Percentiles rank a stretch among this genome's conserved stretches.
Evolutionary conservation across 2,329 filamentous ascomycete species (phyloP).

Genomic region (Cadophora luteo-olivacea): DNA sequence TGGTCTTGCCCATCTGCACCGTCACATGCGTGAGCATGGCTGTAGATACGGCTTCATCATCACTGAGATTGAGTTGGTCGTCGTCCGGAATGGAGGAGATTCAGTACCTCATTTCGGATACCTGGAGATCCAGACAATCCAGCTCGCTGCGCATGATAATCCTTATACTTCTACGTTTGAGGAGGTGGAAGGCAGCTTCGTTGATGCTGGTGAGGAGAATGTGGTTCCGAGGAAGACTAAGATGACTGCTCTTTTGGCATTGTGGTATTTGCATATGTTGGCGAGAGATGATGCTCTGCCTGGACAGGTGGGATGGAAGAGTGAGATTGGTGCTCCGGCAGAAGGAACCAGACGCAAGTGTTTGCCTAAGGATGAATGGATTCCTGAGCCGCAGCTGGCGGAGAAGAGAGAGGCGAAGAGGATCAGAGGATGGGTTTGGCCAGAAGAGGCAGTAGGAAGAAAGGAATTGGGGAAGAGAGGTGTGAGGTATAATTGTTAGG

Average conservation of each 20-base stretch:
- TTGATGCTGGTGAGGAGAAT: conserved; percentile 43
- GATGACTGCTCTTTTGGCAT: conserved; percentile 75
- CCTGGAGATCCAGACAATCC: conserved; percentile 74
- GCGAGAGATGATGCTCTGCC: conserved; percentile 65
- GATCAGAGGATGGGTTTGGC: conserved; percentile 75
- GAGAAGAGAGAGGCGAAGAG: conserved; percentile 82
- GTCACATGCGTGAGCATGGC: conserved; percentile 90
- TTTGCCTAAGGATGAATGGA: conserved; percentile 74
- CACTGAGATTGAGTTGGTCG: conserved; percentile 92
- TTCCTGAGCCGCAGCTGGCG: conserved; percentile 73
- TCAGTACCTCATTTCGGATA: conserved; percentile 64
- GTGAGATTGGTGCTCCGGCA: conserved; percentile 77
- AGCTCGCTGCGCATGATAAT: conserved; percentile 54
- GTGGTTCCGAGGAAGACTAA: conserved; percentile 59
- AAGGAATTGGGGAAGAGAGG: conserved; percentile 75
- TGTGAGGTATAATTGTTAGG: conserved; percentile 55
- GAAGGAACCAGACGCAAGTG: conserved; percentile 75
- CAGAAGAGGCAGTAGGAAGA: conserved; percentile 74
- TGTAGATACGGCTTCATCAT: conserved; percentile 96
- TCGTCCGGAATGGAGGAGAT: conserved; percentile 80
- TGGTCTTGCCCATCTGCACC: conserved; percentile 84
- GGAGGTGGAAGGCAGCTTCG: conserved; percentile 31
- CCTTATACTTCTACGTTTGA: conserved; percentile 32
- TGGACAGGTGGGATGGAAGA: conserved; percentile 67
- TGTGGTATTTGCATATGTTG: conserved; percentile 80